Evolutionary conservation across 805 yeast genomes (phyloP), one percentile per base, ranked within the genome.

Genomic region (Candida coquimbonensis): DNA sequence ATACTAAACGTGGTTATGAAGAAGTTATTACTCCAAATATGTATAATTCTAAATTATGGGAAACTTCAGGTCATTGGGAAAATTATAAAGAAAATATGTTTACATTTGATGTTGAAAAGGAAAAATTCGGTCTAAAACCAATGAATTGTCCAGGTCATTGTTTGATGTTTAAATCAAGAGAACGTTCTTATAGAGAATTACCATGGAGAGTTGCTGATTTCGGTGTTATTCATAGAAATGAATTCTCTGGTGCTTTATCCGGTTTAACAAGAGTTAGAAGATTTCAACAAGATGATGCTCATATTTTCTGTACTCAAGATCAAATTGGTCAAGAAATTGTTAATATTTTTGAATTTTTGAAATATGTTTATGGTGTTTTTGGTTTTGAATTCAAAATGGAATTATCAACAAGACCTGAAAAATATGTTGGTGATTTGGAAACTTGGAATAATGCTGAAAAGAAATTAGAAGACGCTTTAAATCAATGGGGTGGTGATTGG

Each of bases 171-270:
- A 87, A 87, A 64, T 72, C 89, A 42, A 81, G 96, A 65, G 96
- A 90, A 67, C 83, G 97, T 69, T 88, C 96, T 3, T 91, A 93
- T 72, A 79, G 96, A 65, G 98, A 93, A 69, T 75, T 91, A 66
- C 99, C 99, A 61, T 86, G 96, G 95, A 86, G 99, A 75, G 95
- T 88, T 70, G 96, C 98, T 49, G 99, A 91, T 68, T 90, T 90
- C 54, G 96, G 97, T 69, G 97, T 91, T 45, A 77, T 91, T 56
- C 99, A 91, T 74, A 83, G 99, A 75, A 91, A 91, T 67, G 99
- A 91, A 69, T 87, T 84, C 58, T 81, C 93, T 37, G 98, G 98
- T 69, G 97, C 98, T 12, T 75, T 91, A 55, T 81, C 96, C 37
- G 93, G 93, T 42, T 80, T 91, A 66, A 93, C 99, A 46, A 85